Base-by-base conservation (phyloP, 2,329 filamentous ascomycete genomes). In the Dendrostoma leiphaemia region DNA sequence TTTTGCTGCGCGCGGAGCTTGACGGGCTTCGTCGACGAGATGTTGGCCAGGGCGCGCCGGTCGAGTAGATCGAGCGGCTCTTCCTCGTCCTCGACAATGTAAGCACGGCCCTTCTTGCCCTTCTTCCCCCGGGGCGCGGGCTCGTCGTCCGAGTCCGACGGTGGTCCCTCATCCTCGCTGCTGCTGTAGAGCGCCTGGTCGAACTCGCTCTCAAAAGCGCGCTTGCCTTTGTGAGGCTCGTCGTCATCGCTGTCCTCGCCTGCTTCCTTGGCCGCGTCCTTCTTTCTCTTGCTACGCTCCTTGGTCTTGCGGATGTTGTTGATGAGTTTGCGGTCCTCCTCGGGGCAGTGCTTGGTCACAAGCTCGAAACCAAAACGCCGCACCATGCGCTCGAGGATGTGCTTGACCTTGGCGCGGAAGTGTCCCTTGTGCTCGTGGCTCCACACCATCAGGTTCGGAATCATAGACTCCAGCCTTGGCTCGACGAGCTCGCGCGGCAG, bases 381-480 rank as follows among this genome's bases (percentile, higher is more conserved):
- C 21, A 97, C 88, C 81, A 97, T 91, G 49, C 94, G 85, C 74
- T 99, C 94, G 15, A 99, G 76, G 60, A 99, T 97, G 67, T 97
- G 92, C 83, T 97, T 97, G 62, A 99, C 92, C 77, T 97, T 99
- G 47, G 90, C 87, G 65, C 93, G 91, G 76, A 99, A 94, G 68
- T 96, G 91, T 12, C 91, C 91, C 76, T 97, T 97, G 78, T 99
- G 95, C 72, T 99, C 94, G 71, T 97, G 91, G 67, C 89, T 92
- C 93, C 94, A 99, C 38, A 92, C 85, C 79, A 97, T 90, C 19
- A 97, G 78, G 70, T 96, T 96, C 3, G 92, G 90, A 2, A 99
- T 83, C 45, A 99, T 79, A 0, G 85, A 84, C 29, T 80, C 75
- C 32, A 99, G 82, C 23, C 91, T 84, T 4, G 90, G 86, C 32